phyloP scores from a whole-genome alignment of 257 asterid species.

The Capsicum baccatum region DNA sequence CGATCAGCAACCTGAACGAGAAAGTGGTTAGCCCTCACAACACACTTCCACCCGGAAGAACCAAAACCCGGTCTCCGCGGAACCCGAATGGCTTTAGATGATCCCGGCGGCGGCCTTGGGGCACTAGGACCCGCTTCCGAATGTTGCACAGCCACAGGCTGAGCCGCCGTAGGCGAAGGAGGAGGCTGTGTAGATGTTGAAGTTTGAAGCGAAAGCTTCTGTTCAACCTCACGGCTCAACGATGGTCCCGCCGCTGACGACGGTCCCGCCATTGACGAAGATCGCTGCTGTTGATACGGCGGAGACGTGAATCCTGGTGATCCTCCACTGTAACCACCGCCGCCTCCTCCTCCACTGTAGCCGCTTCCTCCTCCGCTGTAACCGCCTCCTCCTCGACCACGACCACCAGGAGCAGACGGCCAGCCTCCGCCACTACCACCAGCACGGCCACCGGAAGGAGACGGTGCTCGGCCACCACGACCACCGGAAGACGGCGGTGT shows the following conservation, averaged over 20 bases:
- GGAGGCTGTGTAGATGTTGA: constrained; percentile 30
- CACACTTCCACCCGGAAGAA: constrained; percentile 31
- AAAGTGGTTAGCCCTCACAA: constrained; percentile 72
- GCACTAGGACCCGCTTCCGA: too few relatives aligned
- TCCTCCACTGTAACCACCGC: too few relatives aligned
- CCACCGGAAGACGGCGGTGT: constrained; percentile 18
- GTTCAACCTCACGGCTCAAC: constrained; percentile 41
- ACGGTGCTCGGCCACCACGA: constrained; percentile 25
- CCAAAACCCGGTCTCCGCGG: constrained; percentile 73
- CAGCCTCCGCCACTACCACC: constrained; percentile 18
- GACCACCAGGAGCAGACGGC: constrained; percentile 23
- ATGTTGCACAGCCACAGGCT: not conserved
- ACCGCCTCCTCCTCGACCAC: not conserved
- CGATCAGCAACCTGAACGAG: constrained; percentile 54
- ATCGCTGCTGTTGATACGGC: not conserved
- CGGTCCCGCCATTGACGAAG: not conserved
- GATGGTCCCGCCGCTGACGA: constrained; percentile 28
- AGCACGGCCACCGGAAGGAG: not conserved
- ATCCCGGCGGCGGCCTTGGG: constrained; percentile 47
- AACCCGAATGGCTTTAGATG: constrained; percentile 50
- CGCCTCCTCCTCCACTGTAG: too few relatives aligned
- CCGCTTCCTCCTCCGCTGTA: too few relatives aligned
- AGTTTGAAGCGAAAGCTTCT: constrained; percentile 41
- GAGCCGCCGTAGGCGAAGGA: not conserved
- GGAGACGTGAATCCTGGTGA: not conserved